These are phyloP conservation scores for Tulasnella sp. DNA, from an alignment of 768 basidiomycete genomes.

Conservation along the genomic window DNA sequence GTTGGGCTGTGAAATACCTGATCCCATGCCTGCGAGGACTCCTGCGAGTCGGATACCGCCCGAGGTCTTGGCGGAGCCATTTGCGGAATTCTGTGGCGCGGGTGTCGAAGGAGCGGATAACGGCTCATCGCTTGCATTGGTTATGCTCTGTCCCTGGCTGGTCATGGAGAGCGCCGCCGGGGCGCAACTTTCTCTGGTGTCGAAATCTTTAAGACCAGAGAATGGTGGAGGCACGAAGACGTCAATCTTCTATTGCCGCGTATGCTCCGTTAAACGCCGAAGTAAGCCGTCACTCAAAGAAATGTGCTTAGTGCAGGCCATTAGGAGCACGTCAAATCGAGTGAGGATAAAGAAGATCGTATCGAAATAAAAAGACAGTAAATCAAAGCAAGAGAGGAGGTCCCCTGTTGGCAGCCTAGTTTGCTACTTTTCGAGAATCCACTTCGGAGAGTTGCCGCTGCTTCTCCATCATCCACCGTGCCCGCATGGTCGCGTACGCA, in stretches of 20 bases:
- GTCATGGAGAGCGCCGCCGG: slow-evolving; percentile 15
- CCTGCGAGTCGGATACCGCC: slow-evolving; percentile 16
- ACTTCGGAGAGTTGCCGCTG: slow-evolving; percentile 15
- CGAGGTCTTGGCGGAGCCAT: background rate
- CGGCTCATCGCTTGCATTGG: background rate
- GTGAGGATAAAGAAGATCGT: background rate
- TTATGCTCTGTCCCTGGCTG: background rate
- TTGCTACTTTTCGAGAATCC: background rate
- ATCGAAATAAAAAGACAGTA: background rate
- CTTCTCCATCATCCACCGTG: slow-evolving; percentile 69
- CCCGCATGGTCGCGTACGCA: slow-evolving; percentile 53
- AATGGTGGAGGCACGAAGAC: background rate
- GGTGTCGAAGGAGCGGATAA: background rate
- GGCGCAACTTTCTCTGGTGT: background rate
- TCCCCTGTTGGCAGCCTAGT: background rate
- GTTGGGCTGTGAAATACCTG: slow-evolving; percentile 18
- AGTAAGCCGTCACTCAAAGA: background rate
- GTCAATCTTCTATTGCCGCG: background rate
- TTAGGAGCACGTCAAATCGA: background rate
- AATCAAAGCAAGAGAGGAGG: background rate
- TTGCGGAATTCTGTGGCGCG: background rate
- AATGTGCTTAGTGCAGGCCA: background rate
- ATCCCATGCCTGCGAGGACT: slow-evolving; percentile 29
- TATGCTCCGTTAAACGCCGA: background rate
- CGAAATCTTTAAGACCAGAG: background rate